Conservation (phyloP, 192 early-diverging fungal genomes). For the Globomyces pollinis-pini region DNA sequence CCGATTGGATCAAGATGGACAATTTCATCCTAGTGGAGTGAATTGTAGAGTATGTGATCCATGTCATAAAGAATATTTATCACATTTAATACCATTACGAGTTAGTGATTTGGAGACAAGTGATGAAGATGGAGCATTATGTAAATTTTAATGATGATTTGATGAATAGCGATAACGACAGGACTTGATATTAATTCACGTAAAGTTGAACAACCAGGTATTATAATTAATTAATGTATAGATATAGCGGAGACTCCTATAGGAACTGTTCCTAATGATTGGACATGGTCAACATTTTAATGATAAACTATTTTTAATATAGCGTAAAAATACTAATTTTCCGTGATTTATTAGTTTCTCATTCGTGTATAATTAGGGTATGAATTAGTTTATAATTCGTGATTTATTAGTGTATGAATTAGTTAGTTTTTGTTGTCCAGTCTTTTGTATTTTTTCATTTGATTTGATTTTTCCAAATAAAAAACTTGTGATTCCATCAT, state of each 20-base stretch:
- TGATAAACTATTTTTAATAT: background rate
- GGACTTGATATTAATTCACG: too few species aligned
- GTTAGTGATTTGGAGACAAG: background rate
- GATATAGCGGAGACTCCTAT: conserved; percentile 2
- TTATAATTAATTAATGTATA: background rate
- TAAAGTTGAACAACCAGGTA: too few species aligned
- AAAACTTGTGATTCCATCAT: too few species aligned
- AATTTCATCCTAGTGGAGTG: background rate
- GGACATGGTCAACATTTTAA: conserved; percentile 10
- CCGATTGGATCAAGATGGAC: conserved; percentile 2
- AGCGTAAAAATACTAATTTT: conserved; percentile 2
- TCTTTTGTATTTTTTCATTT: too few species aligned
- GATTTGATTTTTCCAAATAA: too few species aligned
- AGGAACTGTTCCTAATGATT: conserved; percentile 1
- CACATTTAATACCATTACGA: background rate
- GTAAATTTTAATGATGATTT: background rate
- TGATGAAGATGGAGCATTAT: background rate
- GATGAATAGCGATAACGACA: background rate
- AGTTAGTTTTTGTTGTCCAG: too few species aligned
- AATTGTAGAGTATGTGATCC: background rate
- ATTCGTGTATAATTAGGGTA: too few species aligned
- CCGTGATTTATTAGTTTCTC: too few species aligned
- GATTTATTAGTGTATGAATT: too few species aligned
- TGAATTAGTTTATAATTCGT: too few species aligned
- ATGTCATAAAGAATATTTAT: background rate